phyloP scores from a whole-genome alignment of 352 stramenopile genomes.

The Phytophthora colocasiae region DNA sequence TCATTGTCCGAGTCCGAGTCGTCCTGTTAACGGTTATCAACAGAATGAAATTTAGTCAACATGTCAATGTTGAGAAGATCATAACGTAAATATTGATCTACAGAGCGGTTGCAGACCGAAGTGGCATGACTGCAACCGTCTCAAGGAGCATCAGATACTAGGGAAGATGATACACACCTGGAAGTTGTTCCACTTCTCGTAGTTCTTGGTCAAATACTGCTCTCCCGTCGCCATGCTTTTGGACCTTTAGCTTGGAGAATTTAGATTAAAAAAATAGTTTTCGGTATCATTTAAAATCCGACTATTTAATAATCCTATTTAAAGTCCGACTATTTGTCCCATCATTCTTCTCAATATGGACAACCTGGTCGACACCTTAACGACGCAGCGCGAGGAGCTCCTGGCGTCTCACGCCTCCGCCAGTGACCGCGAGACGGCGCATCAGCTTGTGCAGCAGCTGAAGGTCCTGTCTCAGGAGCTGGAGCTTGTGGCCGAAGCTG shows the following conservation, averaged over 20 bases:
- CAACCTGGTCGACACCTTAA: conserved; percentile 51
- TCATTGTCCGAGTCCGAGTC: conserved; percentile 70
- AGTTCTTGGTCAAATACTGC: conserved; percentile 87
- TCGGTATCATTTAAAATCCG: background rate
- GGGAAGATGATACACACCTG: conserved; percentile 44
- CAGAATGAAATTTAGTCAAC: background rate
- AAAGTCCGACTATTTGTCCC: background rate
- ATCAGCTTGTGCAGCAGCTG: conserved; percentile 38
- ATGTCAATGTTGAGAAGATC: background rate
- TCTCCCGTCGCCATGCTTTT: conserved; percentile 54
- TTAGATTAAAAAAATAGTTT: background rate
- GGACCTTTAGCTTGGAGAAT: background rate
- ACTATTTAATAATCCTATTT: background rate
- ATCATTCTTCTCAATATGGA: conserved; percentile 43
- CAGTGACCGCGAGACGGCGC: conserved; percentile 25
- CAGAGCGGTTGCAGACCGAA: background rate
- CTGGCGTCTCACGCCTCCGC: conserved; percentile 33
- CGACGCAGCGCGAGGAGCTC: conserved; percentile 48
- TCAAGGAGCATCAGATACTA: background rate
- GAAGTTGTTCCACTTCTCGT: conserved; percentile 91
- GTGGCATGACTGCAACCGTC: background rate
- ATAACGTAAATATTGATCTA: conserved; percentile 7
- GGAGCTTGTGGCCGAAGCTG: conserved; percentile 60
- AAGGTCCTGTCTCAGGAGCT: conserved; percentile 58
- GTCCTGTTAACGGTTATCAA: conserved; percentile 36